Evolutionary conservation across 345 rosid species (phyloP).

Genomic region (Arabidopsis arenosa): DNA sequence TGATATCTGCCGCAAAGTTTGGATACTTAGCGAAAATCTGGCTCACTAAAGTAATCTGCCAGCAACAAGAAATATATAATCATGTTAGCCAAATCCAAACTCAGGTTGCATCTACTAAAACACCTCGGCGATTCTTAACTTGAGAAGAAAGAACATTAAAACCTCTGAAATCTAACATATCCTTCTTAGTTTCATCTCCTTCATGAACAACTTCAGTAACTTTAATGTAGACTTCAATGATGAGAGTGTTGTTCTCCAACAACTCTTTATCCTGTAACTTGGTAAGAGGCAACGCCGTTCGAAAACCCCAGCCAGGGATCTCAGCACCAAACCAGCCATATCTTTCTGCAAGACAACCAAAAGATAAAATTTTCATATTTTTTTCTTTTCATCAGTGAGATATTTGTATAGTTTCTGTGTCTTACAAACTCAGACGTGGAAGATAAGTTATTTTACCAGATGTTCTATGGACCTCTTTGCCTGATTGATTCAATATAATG

Average conservation of each 20-base stretch:
- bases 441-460: background rate
- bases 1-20: conserved; percentile 28
- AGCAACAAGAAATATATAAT: background rate
- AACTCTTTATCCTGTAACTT: conserved; percentile 20
- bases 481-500: conserved; percentile 10
- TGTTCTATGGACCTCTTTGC: conserved; percentile 14
- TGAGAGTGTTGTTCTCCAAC: conserved; percentile 20
- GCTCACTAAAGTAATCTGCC: conserved; percentile 7
- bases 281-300: conserved; percentile 15
- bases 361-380: background rate
- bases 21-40: conserved; percentile 7
- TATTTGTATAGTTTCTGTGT: background rate
- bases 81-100: conserved; percentile 9
- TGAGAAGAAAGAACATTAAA: conserved; percentile 27
- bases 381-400: background rate
- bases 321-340: conserved; percentile 19
- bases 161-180: conserved; percentile 5
- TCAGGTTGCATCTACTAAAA: background rate
- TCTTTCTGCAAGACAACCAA: conserved; percentile 1
- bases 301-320: conserved; percentile 6
- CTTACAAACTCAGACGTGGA: background rate
- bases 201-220: conserved; percentile 11
- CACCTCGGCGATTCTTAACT: background rate
- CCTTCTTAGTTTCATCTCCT: background rate
- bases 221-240: conserved; percentile 13